Evolutionary conservation across 148 eudicot species (phyloP).

Genomic region (Arbutus unedo): DNA sequence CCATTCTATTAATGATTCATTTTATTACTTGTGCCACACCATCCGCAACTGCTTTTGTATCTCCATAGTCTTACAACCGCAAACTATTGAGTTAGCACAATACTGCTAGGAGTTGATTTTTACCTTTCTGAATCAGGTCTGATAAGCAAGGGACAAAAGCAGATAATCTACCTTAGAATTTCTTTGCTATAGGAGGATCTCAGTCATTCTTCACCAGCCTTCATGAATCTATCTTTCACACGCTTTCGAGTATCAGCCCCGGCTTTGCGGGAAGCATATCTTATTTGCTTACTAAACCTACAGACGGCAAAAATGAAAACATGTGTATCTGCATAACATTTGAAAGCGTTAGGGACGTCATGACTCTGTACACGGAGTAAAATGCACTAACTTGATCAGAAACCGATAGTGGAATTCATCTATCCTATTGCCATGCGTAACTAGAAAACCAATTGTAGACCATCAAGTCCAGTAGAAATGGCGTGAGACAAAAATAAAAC

Average conservation of each 20-base stretch:
- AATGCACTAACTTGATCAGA: neutral
- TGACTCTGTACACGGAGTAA: neutral
- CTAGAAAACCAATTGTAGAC: too few species aligned
- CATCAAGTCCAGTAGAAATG: too few species aligned
- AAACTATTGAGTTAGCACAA: neutral
- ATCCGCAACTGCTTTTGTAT: neutral
- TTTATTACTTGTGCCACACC: neutral
- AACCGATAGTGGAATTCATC: neutral
- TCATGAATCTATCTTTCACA: slow-evolving; percentile 54
- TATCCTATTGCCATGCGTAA: too few species aligned
- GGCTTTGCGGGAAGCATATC: slow-evolving; percentile 52
- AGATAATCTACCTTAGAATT: neutral
- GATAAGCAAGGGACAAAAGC: slow-evolving; percentile 2
- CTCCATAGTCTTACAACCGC: neutral
- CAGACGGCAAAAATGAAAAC: neutral
- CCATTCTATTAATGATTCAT: neutral
- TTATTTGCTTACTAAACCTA: slow-evolving; percentile 55
- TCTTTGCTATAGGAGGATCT: slow-evolving; percentile 25
- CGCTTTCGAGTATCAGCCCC: slow-evolving; percentile 56
- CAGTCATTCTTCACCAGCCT: slow-evolving; percentile 47
- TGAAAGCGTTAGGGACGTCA: neutral
- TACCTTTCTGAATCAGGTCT: neutral
- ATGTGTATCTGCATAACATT: neutral
- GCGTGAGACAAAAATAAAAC: too few species aligned
- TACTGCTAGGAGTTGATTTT: neutral